These are phyloP conservation scores for Rehmannia glutinosa DNA, from an alignment of 257 asterid genomes.

Conservation along the genomic window DNA sequence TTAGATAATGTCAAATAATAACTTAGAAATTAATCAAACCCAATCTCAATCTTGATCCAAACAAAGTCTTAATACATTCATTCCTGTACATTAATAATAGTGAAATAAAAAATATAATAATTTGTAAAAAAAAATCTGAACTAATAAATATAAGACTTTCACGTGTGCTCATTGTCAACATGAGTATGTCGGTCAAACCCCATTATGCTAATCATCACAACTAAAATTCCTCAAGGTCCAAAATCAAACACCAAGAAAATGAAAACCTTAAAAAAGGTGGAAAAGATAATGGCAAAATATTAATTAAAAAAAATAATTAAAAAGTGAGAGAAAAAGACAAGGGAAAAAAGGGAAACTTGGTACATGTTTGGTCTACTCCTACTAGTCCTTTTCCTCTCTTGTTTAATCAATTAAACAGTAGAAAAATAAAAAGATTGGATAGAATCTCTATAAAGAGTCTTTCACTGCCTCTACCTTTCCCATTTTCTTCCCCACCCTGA, in stretches of 20 bases:
- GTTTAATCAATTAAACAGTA: not conserved
- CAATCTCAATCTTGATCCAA: too few relatives aligned
- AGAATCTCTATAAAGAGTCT: conserved; percentile 53
- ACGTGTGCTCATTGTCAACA: conserved; percentile 42
- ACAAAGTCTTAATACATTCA: too few relatives aligned
- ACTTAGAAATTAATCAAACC: too few relatives aligned
- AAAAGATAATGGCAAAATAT: conserved; percentile 3
- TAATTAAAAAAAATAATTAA: not conserved
- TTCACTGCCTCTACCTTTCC: conserved; percentile 20
- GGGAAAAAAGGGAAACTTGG: not conserved
- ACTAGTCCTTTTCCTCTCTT: conserved; percentile 17
- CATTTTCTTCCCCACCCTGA: not conserved
- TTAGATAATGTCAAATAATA: too few relatives aligned
- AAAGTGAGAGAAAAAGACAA: not conserved
- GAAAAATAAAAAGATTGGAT: too few relatives aligned
- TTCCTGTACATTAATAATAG: too few relatives aligned
- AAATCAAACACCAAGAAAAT: not conserved
- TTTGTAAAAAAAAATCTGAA: not conserved
- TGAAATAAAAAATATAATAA: too few relatives aligned
- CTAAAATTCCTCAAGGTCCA: conserved; percentile 3
- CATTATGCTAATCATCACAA: conserved; percentile 22
- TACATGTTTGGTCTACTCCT: conserved; percentile 22
- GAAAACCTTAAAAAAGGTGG: conserved; percentile 13
- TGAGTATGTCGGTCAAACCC: conserved; percentile 43
- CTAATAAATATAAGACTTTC: conserved; percentile 20